Percentiles rank a stretch among this genome's conserved stretches.
Conservation (phyloP, 129 eudicot species). For the Helichrysum umbraculigerum region DNA sequence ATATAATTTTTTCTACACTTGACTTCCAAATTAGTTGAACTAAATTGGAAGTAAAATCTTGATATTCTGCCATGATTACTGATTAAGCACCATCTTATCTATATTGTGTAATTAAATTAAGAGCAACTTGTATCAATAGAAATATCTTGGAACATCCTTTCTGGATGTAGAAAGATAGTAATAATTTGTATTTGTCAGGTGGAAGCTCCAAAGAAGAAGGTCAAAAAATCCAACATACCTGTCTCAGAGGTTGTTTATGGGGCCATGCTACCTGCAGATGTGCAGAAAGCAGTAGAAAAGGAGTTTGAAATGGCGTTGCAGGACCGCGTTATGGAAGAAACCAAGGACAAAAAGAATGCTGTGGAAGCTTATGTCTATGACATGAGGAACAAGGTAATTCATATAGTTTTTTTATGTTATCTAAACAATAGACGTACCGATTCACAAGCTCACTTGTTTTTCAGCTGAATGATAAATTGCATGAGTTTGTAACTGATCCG, state of each 20-base stretch:
- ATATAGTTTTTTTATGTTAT: too few relatives aligned
- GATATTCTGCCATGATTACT: not conserved
- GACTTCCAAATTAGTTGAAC: not conserved
- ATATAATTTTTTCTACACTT: not conserved
- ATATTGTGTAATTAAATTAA: not conserved
- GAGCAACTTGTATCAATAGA: not conserved
- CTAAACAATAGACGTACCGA: not conserved
- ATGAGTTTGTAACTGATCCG: conserved; percentile 65
- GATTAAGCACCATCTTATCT: not conserved
- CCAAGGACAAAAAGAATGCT: conserved; percentile 92
- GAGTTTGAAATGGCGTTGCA: conserved; percentile 99
- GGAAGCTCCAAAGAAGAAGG: conserved; percentile 89
- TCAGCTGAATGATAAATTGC: conserved; percentile 77
- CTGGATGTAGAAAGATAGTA: not conserved
- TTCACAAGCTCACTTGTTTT: conserved; percentile 3
- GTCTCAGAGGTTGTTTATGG: conserved; percentile 70
- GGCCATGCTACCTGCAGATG: conserved; percentile 62
- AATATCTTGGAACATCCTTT: not conserved
- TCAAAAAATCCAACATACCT: conserved; percentile 66
- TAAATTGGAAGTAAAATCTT: not conserved
- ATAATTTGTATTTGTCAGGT: conserved; percentile 36
- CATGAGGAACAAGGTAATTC: conserved; percentile 85
- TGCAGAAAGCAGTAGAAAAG: conserved; percentile 85
- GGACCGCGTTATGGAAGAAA: conserved; percentile 96
- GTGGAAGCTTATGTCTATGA: conserved; percentile 96